A percentile compares a stretch with the other conserved stretches of the same genome.
These are phyloP conservation scores for Elaeis guineensis DNA, from an alignment of 176 grass and related monocot genomes.

Conservation along the genomic window DNA sequence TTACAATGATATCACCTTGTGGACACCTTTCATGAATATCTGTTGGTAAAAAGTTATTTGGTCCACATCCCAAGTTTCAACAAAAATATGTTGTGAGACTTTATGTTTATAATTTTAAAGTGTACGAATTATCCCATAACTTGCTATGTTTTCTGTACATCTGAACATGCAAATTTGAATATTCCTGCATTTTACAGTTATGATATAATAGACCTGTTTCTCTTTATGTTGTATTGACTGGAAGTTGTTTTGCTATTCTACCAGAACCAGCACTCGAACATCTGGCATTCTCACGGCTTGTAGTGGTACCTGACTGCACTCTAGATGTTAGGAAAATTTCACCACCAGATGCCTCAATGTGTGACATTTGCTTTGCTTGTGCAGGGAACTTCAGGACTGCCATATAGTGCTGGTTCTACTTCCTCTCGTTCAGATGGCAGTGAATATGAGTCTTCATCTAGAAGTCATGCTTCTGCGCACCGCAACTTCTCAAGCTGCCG, in stretches of 20 bases:
- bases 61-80: no score
- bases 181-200: no score
- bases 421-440: conserved; percentile 61
- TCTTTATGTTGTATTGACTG: not conserved
- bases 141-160: no score
- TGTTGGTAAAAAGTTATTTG: no score
- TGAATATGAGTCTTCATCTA: conserved; percentile 56
- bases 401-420: conserved; percentile 51
- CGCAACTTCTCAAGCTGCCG: conserved; percentile 39
- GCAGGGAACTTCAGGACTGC: conserved; percentile 42
- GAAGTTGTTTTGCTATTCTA: conserved; percentile 12
- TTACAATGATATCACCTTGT: no score
- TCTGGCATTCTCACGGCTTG: conserved; percentile 30
- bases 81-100: no score
- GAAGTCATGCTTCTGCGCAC: conserved; percentile 34
- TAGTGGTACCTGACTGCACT: conserved; percentile 34
- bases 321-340: not conserved
- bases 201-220: no score
- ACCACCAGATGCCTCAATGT: not conserved
- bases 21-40: no score
- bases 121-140: no score
- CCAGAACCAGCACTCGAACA: conserved; percentile 38
- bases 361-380: conserved; percentile 20
- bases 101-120: no score
- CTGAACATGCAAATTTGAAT: no score